A percentile compares a stretch with the other conserved stretches of the same genome.
phyloP scores from a whole-genome alignment of 176 grass and related monocot species.

The Eleusine indica region DNA sequence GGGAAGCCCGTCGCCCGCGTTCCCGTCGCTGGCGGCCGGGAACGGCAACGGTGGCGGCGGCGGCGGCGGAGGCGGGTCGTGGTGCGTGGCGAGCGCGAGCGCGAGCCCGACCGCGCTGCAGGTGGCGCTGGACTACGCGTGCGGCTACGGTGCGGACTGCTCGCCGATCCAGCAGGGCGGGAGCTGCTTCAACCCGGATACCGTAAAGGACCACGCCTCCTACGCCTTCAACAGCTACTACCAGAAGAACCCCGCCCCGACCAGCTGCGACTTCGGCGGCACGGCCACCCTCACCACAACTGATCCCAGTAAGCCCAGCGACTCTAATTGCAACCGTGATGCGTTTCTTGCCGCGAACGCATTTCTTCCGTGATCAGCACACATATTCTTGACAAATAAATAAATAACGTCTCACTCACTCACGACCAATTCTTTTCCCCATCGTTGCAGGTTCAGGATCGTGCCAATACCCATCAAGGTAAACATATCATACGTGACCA shows the following conservation, averaged over 20 bases:
- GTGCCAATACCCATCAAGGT: constrained; percentile 67
- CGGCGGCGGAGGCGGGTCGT: constrained; percentile 42
- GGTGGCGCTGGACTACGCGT: constrained; percentile 85
- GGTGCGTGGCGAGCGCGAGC: constrained; percentile 79
- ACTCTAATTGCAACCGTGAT: neutral
- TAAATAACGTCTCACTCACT: neutral
- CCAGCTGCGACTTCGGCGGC: constrained; percentile 87
- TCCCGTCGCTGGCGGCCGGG: constrained; percentile 34
- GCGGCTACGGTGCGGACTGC: constrained; percentile 80
- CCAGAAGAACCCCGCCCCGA: constrained; percentile 65
- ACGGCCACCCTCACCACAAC: constrained; percentile 58
- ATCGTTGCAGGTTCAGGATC: constrained; percentile 52
- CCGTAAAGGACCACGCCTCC: constrained; percentile 74
- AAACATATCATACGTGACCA: neutral
- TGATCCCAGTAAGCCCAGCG: constrained; percentile 69
- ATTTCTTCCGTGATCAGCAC: neutral
- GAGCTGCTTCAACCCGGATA: constrained; percentile 77
- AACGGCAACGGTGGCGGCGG: constrained; percentile 6
- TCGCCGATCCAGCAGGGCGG: constrained; percentile 64
- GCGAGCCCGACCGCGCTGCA: constrained; percentile 62
- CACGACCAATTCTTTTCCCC: neutral
- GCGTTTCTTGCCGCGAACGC: neutral
- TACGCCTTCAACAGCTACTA: constrained; percentile 95
- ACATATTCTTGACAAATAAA: neutral
- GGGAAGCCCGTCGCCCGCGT: constrained; percentile 16